Evolutionary conservation across 2,329 filamentous ascomycete species (phyloP).

Genomic region (Colletotrichum aenigma): DNA sequence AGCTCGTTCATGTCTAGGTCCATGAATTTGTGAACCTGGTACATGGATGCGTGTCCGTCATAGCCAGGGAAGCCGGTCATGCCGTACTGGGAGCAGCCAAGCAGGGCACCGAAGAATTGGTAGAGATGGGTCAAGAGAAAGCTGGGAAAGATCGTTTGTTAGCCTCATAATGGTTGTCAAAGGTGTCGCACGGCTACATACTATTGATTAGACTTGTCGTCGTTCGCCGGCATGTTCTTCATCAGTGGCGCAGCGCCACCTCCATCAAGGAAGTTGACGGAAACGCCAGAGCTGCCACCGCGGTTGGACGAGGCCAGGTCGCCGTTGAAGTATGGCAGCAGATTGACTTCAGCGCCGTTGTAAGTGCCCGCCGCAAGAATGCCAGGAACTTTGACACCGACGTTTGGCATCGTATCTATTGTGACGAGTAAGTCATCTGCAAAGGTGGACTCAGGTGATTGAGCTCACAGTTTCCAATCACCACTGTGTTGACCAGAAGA

Average conservation of each 20-base stretch:
- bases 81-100: constrained; percentile 58
- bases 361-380: constrained; percentile 57
- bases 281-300: constrained; percentile 45
- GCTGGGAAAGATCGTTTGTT: constrained; percentile 31
- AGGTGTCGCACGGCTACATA: constrained; percentile 31
- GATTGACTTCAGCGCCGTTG: constrained; percentile 56
- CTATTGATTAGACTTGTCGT: constrained; percentile 59
- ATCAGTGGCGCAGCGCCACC: constrained; percentile 60
- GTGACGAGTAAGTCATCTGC: not conserved
- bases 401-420: constrained; percentile 56
- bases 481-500: constrained; percentile 65
- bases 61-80: constrained; percentile 55
- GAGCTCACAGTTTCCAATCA: constrained; percentile 63
- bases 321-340: constrained; percentile 65
- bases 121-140: constrained; percentile 66
- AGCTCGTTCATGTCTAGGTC: constrained; percentile 53
- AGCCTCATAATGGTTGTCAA: not conserved
- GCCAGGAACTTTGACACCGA: constrained; percentile 57
- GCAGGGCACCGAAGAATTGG: constrained; percentile 62
- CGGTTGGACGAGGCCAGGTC: constrained; percentile 57
- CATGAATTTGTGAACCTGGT: constrained; percentile 66
- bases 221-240: constrained; percentile 59
- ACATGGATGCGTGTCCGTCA: constrained; percentile 48
- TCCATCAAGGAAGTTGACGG: constrained; percentile 66
- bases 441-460: rapidly evolving